Percentiles rank a stretch among this genome's conserved stretches.
Conservation (phyloP, 2,329 filamentous ascomycete species). For the Scedosporium dehoogii region DNA sequence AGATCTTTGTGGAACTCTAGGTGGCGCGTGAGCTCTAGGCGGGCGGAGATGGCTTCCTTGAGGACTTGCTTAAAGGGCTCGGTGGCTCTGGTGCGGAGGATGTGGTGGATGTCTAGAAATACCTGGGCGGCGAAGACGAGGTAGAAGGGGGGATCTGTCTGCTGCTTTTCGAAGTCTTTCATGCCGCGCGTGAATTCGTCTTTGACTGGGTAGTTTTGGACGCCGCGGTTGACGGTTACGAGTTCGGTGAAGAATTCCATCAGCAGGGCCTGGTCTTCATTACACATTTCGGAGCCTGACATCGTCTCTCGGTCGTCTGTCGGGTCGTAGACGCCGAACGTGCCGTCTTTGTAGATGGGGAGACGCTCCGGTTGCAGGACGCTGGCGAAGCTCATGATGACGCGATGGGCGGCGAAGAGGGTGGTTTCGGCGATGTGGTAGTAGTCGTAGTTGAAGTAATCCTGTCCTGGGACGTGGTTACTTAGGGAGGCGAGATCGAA, state of each 20-base stretch:
- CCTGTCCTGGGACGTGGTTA: background rate
- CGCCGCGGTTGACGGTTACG: conserved; percentile 11
- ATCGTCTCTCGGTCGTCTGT: conserved; percentile 14
- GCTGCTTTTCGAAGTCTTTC: conserved; percentile 18
- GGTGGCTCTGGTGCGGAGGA: conserved; percentile 13
- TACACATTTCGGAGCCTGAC: conserved; percentile 19
- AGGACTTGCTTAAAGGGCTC: background rate
- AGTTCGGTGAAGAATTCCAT: conserved; percentile 24
- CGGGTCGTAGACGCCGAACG: conserved; percentile 17
- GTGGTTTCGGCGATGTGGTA: background rate
- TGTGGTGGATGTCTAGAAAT: conserved; percentile 30
- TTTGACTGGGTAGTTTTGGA: conserved; percentile 18
- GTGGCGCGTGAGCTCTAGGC: background rate
- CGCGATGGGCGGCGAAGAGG: background rate
- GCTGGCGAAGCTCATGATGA: conserved; percentile 9
- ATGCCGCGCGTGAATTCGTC: conserved; percentile 28
- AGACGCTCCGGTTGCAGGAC: conserved; percentile 10
- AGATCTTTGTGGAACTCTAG: background rate
- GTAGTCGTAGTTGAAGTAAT: background rate
- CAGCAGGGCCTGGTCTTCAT: conserved; percentile 24
- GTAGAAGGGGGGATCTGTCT: conserved; percentile 20
- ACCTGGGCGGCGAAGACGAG: conserved; percentile 29
- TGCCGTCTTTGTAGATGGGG: conserved; percentile 16
- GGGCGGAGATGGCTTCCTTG: background rate
- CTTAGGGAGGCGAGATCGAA: background rate